These are phyloP conservation scores for Rhodotorula toruloides DNA, from an alignment of 768 basidiomycete species.

Conservation along the genomic window DNA sequence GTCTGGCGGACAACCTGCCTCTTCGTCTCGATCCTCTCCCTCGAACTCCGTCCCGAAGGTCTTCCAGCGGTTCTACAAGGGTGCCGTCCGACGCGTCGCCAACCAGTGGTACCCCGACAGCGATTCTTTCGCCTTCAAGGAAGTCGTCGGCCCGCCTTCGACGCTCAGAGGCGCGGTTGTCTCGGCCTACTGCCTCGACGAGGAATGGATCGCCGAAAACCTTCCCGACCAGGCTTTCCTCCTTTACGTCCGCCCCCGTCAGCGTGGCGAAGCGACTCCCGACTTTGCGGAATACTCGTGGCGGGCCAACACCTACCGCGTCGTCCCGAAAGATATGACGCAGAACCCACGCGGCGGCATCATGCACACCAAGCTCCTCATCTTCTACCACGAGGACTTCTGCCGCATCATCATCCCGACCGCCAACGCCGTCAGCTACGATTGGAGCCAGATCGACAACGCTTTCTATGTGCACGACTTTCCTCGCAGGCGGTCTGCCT, in stretches of 20 bases:
- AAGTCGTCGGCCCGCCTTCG: constrained; percentile 42
- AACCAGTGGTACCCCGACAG: constrained; percentile 5
- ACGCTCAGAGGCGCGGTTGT: constrained; percentile 38
- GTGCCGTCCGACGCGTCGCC: constrained; percentile 20
- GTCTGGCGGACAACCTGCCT: not conserved
- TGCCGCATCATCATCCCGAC: constrained; percentile 34
- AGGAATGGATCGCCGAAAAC: constrained; percentile 20
- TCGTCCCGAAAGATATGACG: not conserved
- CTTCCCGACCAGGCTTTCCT: constrained; percentile 7
- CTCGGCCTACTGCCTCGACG: constrained; percentile 39
- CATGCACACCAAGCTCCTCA: constrained; percentile 27
- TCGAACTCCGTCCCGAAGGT: constrained; percentile 2
- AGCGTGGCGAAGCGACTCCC: not conserved
- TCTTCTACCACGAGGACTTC: constrained; percentile 21
- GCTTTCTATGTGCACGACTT: constrained; percentile 35
- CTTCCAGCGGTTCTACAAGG: constrained; percentile 18
- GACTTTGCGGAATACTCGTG: not conserved
- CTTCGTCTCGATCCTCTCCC: constrained; percentile 1
- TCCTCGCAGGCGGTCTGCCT: constrained; percentile 9
- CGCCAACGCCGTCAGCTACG: constrained; percentile 28
- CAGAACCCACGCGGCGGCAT: not conserved
- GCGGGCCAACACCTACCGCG: constrained; percentile 6
- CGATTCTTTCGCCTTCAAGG: constrained; percentile 17
- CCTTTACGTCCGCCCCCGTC: constrained; percentile 21
- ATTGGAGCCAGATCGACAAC: constrained; percentile 31